Conservation (phyloP, 2,329 filamentous ascomycete species). For the Emmonsiellopsis sp. region DNA sequence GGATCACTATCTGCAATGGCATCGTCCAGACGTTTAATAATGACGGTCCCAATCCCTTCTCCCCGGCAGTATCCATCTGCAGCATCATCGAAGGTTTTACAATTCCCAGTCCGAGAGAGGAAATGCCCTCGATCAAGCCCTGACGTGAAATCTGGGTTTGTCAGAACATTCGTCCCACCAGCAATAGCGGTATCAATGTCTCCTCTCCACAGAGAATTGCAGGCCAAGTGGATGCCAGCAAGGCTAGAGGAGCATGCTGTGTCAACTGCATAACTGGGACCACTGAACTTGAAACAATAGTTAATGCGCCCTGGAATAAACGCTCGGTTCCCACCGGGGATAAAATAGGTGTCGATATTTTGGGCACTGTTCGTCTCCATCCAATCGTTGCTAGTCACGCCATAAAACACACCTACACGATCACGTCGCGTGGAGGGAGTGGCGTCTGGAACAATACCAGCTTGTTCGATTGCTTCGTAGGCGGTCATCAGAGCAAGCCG, state of each 20-base stretch:
- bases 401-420: slow-evolving; percentile 65
- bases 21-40: slow-evolving; percentile 72
- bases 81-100: slow-evolving; percentile 70
- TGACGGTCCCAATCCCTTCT: slow-evolving; percentile 65
- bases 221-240: slow-evolving; percentile 62
- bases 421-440: slow-evolving; percentile 57
- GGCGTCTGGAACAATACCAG: slow-evolving; percentile 64
- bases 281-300: slow-evolving; percentile 69
- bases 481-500: slow-evolving; percentile 66
- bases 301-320: slow-evolving; percentile 58
- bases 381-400: slow-evolving; percentile 68
- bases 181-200: slow-evolving; percentile 76
- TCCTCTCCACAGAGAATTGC: slow-evolving; percentile 62
- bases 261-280: slow-evolving; percentile 63
- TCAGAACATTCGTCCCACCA: slow-evolving; percentile 68
- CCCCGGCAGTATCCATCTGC: slow-evolving; percentile 78
- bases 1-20: slow-evolving; percentile 64
- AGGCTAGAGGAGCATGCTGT: slow-evolving; percentile 71
- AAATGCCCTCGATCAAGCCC: slow-evolving; percentile 69
- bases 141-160: slow-evolving; percentile 71
- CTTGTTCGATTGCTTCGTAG: slow-evolving; percentile 75
- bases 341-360: slow-evolving; percentile 53
- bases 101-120: slow-evolving; percentile 60
- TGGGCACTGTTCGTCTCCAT: slow-evolving; percentile 59
- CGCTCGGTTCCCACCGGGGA: slow-evolving; percentile 53